These are phyloP conservation scores for Erysimum cheiranthoides DNA, from an alignment of 345 rosid genomes.

Conservation along the genomic window DNA sequence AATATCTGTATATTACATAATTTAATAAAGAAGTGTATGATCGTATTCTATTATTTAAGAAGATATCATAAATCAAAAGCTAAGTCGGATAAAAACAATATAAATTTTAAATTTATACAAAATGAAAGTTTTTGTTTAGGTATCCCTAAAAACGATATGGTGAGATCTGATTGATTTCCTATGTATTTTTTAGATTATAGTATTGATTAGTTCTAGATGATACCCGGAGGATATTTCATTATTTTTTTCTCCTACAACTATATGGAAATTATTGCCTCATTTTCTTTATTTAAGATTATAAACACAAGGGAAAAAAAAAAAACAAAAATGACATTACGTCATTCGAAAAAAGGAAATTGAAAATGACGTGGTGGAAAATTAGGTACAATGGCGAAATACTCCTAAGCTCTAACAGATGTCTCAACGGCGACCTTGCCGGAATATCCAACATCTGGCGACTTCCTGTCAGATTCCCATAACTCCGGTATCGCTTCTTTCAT, in stretches of 20 bases:
- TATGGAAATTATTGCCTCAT: slow-evolving; percentile 8
- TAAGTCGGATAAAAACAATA: neutral
- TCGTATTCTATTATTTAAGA: neutral
- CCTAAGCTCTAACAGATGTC: slow-evolving; percentile 79
- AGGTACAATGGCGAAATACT: slow-evolving; percentile 31
- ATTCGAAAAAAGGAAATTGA: slow-evolving; percentile 40
- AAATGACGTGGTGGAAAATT: slow-evolving; percentile 31
- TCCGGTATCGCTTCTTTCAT: slow-evolving; percentile 79
- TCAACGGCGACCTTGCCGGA: slow-evolving; percentile 62
- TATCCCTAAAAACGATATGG: neutral
- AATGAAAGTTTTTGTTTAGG: neutral
- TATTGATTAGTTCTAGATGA: neutral
- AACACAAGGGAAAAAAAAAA: slow-evolving; percentile 26
- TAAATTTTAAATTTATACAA: neutral
- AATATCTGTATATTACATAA: neutral
- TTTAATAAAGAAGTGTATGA: neutral
- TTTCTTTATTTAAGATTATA: slow-evolving; percentile 31
- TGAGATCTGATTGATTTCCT: neutral
- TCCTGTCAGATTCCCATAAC: slow-evolving; percentile 62
- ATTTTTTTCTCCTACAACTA: neutral
- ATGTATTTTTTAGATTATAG: neutral
- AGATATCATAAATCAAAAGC: neutral
- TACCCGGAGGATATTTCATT: neutral
- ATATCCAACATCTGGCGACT: slow-evolving; percentile 55
- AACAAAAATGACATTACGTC: slow-evolving; percentile 44